These are phyloP conservation scores for Saturnispora zaruensis DNA, from an alignment of 805 yeast species.

Conservation along the genomic window DNA sequence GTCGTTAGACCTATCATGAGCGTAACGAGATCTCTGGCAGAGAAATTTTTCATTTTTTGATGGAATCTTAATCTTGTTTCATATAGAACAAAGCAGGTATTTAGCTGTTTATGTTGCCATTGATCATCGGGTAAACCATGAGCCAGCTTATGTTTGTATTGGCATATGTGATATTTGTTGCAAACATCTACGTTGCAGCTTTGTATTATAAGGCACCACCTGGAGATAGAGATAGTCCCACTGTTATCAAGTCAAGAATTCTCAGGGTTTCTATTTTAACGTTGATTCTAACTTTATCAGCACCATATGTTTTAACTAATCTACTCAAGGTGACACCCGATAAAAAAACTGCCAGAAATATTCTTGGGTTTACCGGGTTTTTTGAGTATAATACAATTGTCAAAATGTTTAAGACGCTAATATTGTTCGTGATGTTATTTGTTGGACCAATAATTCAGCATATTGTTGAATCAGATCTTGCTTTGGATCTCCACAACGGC, in stretches of 20 bases:
- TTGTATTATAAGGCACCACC: slow-evolving; percentile 27
- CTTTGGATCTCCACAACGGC: slow-evolving; percentile 4
- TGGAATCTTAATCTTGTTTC: neutral
- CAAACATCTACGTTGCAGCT: slow-evolving; percentile 39
- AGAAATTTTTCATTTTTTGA: neutral
- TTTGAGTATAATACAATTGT: neutral
- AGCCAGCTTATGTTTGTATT: slow-evolving; percentile 13
- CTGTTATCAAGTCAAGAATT: slow-evolving; percentile 36
- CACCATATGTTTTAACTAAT: slow-evolving; percentile 27
- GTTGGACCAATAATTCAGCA: slow-evolving; percentile 24
- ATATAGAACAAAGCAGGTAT: neutral
- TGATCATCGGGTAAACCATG: neutral
- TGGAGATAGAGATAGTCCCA: slow-evolving; percentile 34
- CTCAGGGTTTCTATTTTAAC: slow-evolving; percentile 30
- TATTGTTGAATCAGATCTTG: neutral
- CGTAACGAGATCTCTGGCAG: neutral
- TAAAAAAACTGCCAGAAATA: slow-evolving; percentile 1
- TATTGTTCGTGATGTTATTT: slow-evolving; percentile 26
- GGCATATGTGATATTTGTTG: slow-evolving; percentile 27
- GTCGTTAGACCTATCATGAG: neutral
- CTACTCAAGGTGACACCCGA: slow-evolving; percentile 13
- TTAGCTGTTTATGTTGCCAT: neutral
- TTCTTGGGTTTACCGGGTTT: slow-evolving; percentile 16
- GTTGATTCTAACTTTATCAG: slow-evolving; percentile 21
- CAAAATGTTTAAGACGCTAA: slow-evolving; percentile 11